A percentile compares a stretch with the other conserved stretches of the same genome.
Evolutionary conservation across 2,329 filamentous ascomycete species (phyloP).

Genomic region (Hymenoscyphus repandus): DNA sequence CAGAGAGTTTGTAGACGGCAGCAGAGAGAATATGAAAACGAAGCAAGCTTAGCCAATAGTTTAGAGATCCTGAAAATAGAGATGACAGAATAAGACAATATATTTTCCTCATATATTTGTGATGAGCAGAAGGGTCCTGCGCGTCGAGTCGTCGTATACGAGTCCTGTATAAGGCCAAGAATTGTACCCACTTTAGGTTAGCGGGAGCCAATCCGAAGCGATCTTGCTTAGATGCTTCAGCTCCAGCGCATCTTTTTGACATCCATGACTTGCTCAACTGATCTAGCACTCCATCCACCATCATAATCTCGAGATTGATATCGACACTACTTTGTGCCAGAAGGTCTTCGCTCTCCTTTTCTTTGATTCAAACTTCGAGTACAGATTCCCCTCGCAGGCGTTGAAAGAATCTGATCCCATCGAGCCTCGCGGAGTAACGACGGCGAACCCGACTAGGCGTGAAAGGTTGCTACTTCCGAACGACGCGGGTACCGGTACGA

Average conservation of each 20-base stretch:
- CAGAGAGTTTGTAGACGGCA: no score
- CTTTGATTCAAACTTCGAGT: neutral
- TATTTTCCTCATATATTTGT: no score
- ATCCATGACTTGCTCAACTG: no score
- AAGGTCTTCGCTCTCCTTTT: neutral
- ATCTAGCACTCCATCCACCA: no score
- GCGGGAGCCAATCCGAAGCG: neutral
- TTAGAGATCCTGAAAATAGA: no score
- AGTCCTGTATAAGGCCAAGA: neutral
- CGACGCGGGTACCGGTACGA: neutral
- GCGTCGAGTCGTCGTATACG: neutral
- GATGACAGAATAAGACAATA: no score
- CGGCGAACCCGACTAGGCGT: neutral
- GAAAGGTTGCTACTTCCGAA: neutral
- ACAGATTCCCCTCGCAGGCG: slow-evolving; percentile 3
- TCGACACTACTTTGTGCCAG: neutral
- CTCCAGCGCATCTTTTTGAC: slow-evolving; percentile 2
- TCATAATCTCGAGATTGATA: neutral
- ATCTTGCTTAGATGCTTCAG: neutral
- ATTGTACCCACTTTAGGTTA: neutral
- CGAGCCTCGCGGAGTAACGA: neutral
- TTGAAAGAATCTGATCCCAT: slow-evolving; percentile 1
- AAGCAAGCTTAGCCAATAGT: no score
- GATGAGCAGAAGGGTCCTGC: no score
- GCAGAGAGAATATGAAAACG: no score